Evolutionary conservation across 2,329 filamentous ascomycete species (phyloP), one percentile per base, ranked within the genome.

Genomic region (Beauveria caledonica): DNA sequence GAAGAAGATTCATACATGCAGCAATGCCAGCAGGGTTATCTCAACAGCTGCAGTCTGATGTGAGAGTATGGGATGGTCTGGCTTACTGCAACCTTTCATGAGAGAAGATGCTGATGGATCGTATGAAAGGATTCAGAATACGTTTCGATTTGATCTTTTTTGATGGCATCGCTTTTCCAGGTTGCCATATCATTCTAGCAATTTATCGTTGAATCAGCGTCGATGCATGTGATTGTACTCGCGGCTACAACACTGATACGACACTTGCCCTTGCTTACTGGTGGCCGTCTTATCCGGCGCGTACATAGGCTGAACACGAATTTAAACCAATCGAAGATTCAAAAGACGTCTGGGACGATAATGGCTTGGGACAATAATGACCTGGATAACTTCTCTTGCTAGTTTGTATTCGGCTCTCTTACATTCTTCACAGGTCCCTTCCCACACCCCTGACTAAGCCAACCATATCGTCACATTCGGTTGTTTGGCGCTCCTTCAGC

Each of bases 1-100:
- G 89, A 91, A 62, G 89, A 92, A 54, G 83, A 86, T 25, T 88
- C 89, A 0, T 97, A 96, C 72, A 74, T 96, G 68, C 89, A 93
- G 62, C 82, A 86, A 68, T 83, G 84, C 63, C 78, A 80, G 65
- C 72, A 77, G 60, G 76, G 77, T 44, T 77, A 81, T 53, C 64
- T 76, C 29, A 74, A 75, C 42, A 77, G 71, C 65, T 85, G 83
- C 67, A 73, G 61, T 36, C 69, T 85, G 4, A 85, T 86, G 83
- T 86, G 68, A 71, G 17, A 19, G 10, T 5, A 27, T 19, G 36
- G 39, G 63, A 60, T 64, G 45, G 33, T n/a, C 33, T 65, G 10
- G 5, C 19, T n/a, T 39, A 5, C 19, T 21, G 5, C 8, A 39
- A 13, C 17, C 8, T 27, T n/a, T 25, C 15, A 13, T 13, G 11